Percentiles rank a stretch among this genome's conserved stretches.
phyloP scores from a whole-genome alignment of 2,329 filamentous ascomycete genomes.

The Leptographium flavum region DNA sequence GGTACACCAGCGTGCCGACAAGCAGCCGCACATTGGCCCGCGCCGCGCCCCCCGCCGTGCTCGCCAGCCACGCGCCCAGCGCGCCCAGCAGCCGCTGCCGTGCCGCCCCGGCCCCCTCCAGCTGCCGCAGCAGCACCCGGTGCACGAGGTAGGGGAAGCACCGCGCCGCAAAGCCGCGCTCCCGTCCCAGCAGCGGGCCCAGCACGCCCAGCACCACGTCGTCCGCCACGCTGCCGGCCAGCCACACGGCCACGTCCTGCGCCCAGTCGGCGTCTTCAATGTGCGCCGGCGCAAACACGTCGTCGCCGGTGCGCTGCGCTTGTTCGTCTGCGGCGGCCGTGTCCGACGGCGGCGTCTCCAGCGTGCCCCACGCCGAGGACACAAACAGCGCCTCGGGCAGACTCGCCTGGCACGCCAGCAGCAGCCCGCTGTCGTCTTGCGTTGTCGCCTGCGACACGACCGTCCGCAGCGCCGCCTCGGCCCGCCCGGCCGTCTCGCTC shows the following conservation, averaged over 20 bases:
- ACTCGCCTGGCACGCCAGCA: constrained; percentile 34
- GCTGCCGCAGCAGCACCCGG: constrained; percentile 56
- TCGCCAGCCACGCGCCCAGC: constrained; percentile 48
- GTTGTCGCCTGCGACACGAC: constrained; percentile 39
- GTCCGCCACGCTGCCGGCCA: constrained; percentile 43
- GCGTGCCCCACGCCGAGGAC: constrained; percentile 43
- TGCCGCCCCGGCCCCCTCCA: constrained; percentile 42
- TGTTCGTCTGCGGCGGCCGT: no score
- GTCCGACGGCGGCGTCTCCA: constrained; percentile 41
- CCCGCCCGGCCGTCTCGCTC: constrained; percentile 40
- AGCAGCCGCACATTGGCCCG: constrained; percentile 56
- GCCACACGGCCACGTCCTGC: constrained; percentile 41
- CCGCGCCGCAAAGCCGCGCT: constrained; percentile 56
- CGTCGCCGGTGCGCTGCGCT: constrained; percentile 11
- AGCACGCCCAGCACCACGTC: constrained; percentile 59
- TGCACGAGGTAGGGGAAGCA: constrained; percentile 78
- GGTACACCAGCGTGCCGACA: constrained; percentile 68
- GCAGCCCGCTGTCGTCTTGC: constrained; percentile 30
- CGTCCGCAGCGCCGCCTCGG: constrained; percentile 43
- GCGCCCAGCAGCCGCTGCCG: constrained; percentile 52
- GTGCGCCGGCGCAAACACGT: constrained; percentile 21
- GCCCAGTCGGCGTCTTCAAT: constrained; percentile 44
- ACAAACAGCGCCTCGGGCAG: constrained; percentile 35
- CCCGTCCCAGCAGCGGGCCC: constrained; percentile 46
- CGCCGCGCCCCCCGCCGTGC: constrained; percentile 25